Evolutionary conservation across 139 green algal species (phyloP), one percentile per base, ranked within the genome.

Genomic region (Auxenochlorella protothecoides): DNA sequence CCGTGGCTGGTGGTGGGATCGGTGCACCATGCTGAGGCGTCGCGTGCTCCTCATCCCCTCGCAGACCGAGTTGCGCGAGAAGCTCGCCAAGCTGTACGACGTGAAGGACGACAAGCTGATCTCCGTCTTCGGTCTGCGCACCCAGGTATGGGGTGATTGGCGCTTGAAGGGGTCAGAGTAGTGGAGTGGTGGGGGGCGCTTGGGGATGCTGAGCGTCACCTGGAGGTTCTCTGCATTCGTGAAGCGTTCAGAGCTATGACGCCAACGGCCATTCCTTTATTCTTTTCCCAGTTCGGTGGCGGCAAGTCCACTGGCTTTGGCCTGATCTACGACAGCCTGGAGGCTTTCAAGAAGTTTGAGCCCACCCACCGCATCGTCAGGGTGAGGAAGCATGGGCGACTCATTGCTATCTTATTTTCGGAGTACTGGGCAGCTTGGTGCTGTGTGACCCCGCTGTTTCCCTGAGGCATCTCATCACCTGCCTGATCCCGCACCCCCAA

Each of bases 241-340:
- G 11, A 63, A 63, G 11, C 9, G 44, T 59, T 7, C 16, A 59
- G 51, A 54, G 14, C 27, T 27, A 51, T 9, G 9, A n/a, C 57
- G 27, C 27, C 27, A 44, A 44, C 27, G 27, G 27, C 27, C 4
- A 14, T 13, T n/a, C 3, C 15, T 51, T 66, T 69, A 51, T 54
- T 9, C 55, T 54, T 68, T 16, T 13, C 62, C 78, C 81, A 92
- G 85, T 99, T 99, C 82, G 95, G 95, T 90, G 95, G 95, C 80
- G 95, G 95, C 79, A 99, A 97, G 89, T 97, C 90, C 62, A 97
- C 93, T 53, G 95, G 95, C 69, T 99, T 99, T 73, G 95, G 95
- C 62, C 84, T 99, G 68, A 99, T 99, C 85, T 99, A 99, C 77
- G 93, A 99, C 83, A 91, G 84, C 70, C 64, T 98, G 9, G 91